Conservation (phyloP, 805 yeast genomes). For the Candida oleophila region DNA sequence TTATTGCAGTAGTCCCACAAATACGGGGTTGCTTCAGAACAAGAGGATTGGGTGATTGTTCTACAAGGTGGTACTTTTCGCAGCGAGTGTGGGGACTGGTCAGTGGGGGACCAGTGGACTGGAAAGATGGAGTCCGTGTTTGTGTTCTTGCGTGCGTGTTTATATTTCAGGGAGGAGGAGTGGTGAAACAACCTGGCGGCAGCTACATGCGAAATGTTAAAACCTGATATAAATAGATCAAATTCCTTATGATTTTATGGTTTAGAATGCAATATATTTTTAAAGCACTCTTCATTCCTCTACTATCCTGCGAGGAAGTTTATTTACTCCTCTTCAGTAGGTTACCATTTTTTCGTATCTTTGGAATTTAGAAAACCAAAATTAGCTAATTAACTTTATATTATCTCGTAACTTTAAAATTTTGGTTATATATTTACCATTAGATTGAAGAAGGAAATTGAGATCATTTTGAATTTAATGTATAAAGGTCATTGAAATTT, state of each 20-base stretch:
- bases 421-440: background rate
- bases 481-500: background rate
- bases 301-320: background rate
- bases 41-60: background rate
- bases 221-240: too few relatives aligned
- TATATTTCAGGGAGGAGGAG: too few relatives aligned
- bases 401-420: background rate
- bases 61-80: too few relatives aligned
- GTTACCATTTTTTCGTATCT: too few relatives aligned
- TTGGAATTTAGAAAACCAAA: too few relatives aligned
- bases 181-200: too few relatives aligned
- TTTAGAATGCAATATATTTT: background rate
- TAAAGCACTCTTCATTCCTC: background rate
- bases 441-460: background rate
- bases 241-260: background rate
- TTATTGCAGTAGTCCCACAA: background rate
- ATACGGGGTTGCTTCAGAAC: background rate
- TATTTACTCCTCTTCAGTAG: background rate
- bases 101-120: background rate
- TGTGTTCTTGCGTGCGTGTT: too few relatives aligned
- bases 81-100: too few relatives aligned
- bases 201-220: too few relatives aligned
- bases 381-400: background rate
- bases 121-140: too few relatives aligned
- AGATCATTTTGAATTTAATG: background rate